These are phyloP conservation scores for Sporisorium iseilematis-ciliati DNA, from an alignment of 1,284 basidiomycete species.

Conservation along the genomic window DNA sequence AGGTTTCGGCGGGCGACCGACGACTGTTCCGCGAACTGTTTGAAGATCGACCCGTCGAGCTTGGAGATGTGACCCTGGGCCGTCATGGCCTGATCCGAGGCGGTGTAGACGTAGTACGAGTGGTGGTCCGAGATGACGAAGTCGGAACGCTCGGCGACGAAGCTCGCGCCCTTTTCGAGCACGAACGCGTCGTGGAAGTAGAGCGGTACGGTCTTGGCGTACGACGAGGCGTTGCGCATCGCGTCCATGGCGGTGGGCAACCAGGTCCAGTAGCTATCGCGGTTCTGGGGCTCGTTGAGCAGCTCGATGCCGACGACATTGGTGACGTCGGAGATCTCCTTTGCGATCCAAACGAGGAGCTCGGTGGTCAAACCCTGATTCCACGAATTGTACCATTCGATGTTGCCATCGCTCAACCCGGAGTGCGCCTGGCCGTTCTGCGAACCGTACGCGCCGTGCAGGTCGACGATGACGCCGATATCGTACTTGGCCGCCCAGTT, in stretches of 20 bases:
- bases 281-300: slow-evolving; percentile 77
- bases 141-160: slow-evolving; percentile 75
- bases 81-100: slow-evolving; percentile 51
- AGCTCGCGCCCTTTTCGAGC: slow-evolving; percentile 75
- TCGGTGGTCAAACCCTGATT: slow-evolving; percentile 77
- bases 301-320: slow-evolving; percentile 82
- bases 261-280: slow-evolving; percentile 64
- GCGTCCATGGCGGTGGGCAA: slow-evolving; percentile 72
- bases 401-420: slow-evolving; percentile 77
- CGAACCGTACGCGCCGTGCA: slow-evolving; percentile 80
- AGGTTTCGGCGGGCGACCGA: slow-evolving; percentile 73
- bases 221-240: slow-evolving; percentile 74
- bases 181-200: slow-evolving; percentile 84
- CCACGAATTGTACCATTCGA: slow-evolving; percentile 73
- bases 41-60: slow-evolving; percentile 55
- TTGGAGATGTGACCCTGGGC: slow-evolving; percentile 63
- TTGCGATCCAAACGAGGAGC: slow-evolving; percentile 75
- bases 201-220: slow-evolving; percentile 75
- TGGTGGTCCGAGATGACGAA: slow-evolving; percentile 84
- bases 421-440: slow-evolving; percentile 78
- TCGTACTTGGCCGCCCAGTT: slow-evolving; percentile 77
- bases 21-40: slow-evolving; percentile 36
- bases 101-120: slow-evolving; percentile 75
- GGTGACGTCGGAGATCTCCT: slow-evolving; percentile 76
- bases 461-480: slow-evolving; percentile 80